phyloP scores from a whole-genome alignment of 768 basidiomycete species.

The Coprinopsis cinerea region DNA sequence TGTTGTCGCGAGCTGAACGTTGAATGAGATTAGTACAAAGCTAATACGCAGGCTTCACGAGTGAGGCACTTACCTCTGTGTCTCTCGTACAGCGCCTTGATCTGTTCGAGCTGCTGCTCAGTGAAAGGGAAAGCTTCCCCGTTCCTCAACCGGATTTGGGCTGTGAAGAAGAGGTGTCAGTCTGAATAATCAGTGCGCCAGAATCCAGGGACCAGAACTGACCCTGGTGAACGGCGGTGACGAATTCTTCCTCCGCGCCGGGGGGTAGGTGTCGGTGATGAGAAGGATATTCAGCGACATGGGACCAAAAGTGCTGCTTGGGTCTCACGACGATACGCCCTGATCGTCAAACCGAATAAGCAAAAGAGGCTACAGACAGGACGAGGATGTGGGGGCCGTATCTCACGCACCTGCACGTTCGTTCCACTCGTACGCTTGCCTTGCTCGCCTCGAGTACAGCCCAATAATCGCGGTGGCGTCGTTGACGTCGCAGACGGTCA shows the following conservation, averaged over 20 bases:
- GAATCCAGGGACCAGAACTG: conserved; percentile 4
- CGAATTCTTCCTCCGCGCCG: conserved; percentile 28
- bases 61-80: conserved; percentile 26
- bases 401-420: conserved; percentile 26
- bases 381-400: not conserved
- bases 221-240: conserved; percentile 28
- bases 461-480: conserved; percentile 28
- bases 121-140: conserved; percentile 32
- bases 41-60: conserved; percentile 4
- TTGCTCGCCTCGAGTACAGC: conserved; percentile 31
- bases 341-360: not conserved
- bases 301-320: conserved; percentile 35
- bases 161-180: not conserved
- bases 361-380: not conserved
- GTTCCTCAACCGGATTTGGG: conserved; percentile 23
- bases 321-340: conserved; percentile 20
- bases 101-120: conserved; percentile 30
- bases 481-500: conserved; percentile 33
- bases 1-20: conserved; percentile 3
- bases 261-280: conserved; percentile 33
- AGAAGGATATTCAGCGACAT: conserved; percentile 37
- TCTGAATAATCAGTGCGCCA: not conserved
- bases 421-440: conserved; percentile 30
- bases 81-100: conserved; percentile 30
- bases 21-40: too few relatives aligned